Base-by-base conservation (phyloP, 2,329 filamentous ascomycete species). In the Epicoccum nigrum region DNA sequence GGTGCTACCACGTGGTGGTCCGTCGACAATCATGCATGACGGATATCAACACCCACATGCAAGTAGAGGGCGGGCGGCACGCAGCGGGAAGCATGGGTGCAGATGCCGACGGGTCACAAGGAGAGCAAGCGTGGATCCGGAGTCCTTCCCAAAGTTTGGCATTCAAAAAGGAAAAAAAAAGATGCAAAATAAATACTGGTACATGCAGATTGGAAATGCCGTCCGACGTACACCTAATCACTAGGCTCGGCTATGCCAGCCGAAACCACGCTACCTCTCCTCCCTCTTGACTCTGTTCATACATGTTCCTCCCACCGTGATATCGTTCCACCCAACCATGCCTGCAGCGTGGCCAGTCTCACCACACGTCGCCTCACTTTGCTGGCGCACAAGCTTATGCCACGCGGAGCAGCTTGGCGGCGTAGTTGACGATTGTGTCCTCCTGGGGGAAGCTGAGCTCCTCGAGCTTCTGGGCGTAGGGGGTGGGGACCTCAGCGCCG, bases 401-500 rank as follows among this genome's bases (percentile, higher is more conserved):
- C 72, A 95, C 80, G 62, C 86, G 84, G 71, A 99, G 82, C 67
- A 97, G 81, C 86, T 97, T 97, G 64, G 88, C 91, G 47, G 89
- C 89, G 74, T 94, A 93, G 66, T 89, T 81, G 75, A 90, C 88
- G 71, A 99, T 97, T 67, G 96, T 82, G 60, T 86, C 76, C 80
- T 96, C 91, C 63, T 87, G 90, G 42, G 94, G 94, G 88, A 99
- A 99, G 69, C 83, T 83, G 90, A 99, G 88, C 78, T 94, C 86
- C 83, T 99, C 94, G 51, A 99, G 84, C 74, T 90, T 90, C 77
- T 88, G 82, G 52, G 94, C 93, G 74, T 99, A 97, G 30, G 94
- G 94, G 7, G 94, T 99, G 41, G 94, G 94, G 11, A 99, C 94
- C 76, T 99, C 94, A 60, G 94, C 93, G 74, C 94, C 94, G 53